These are phyloP conservation scores for Brachypodium distachyon DNA, from an alignment of 202 grass and related monocot species.

Conservation along the genomic window DNA sequence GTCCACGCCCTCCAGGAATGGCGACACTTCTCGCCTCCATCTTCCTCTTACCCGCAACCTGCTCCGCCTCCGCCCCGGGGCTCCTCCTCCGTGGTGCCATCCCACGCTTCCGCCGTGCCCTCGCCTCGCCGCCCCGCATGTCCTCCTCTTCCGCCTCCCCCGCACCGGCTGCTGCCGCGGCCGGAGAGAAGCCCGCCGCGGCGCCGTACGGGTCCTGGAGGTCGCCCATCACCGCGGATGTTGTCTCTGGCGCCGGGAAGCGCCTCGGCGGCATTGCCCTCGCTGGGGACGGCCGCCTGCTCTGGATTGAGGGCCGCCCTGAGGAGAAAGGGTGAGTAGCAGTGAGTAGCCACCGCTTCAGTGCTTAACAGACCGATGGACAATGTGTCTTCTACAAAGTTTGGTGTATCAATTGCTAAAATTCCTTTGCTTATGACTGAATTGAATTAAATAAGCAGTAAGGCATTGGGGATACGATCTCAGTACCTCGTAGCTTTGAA, in stretches of 20 bases:
- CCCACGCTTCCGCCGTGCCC: background rate
- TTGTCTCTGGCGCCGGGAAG: conserved; percentile 57
- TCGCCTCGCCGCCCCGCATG: conserved; percentile 17
- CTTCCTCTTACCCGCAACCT: conserved; percentile 17
- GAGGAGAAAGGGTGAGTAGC: conserved; percentile 71
- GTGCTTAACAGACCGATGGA: background rate
- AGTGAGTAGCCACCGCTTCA: background rate
- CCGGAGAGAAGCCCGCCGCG: conserved; percentile 24
- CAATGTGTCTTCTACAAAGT: background rate
- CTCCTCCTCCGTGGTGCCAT: conserved; percentile 13
- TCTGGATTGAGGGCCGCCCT: conserved; percentile 92
- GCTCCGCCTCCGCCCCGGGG: background rate
- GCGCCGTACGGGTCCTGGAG: conserved; percentile 79
- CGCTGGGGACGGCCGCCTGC: conserved; percentile 56
- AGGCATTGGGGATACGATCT: too few species aligned
- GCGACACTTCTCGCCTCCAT: conserved; percentile 31
- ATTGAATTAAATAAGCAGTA: too few species aligned
- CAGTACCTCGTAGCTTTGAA: background rate
- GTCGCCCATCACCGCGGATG: conserved; percentile 80
- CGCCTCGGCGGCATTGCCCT: conserved; percentile 64
- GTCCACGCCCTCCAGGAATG: background rate
- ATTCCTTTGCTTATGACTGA: too few species aligned
- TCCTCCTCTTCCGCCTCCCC: conserved; percentile 4
- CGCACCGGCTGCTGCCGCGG: background rate
- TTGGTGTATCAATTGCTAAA: too few species aligned